Conservation (phyloP, 768 basidiomycete genomes). For the Trametes maxima region DNA sequence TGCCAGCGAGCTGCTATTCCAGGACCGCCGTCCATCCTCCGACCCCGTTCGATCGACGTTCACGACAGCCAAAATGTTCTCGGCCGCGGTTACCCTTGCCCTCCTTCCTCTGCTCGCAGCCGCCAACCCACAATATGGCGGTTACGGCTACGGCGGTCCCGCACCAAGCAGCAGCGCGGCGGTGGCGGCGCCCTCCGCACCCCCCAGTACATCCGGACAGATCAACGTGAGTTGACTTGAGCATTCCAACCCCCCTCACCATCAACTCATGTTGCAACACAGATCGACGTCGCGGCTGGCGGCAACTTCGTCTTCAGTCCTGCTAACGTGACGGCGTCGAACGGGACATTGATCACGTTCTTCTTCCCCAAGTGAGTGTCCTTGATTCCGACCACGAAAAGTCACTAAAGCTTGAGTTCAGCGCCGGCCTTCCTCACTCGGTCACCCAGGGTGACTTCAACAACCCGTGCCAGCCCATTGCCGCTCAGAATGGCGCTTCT, state of each 20-base stretch:
- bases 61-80: slow-evolving; percentile 35
- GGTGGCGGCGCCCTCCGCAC: slow-evolving; percentile 35
- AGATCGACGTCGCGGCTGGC: slow-evolving; percentile 49
- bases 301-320: slow-evolving; percentile 47
- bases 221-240: slow-evolving; percentile 26
- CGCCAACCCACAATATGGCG: slow-evolving; percentile 43
- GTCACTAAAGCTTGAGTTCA: neutral
- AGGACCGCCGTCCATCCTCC: slow-evolving; percentile 1
- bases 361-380: slow-evolving; percentile 48
- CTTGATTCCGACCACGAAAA: neutral
- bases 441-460: slow-evolving; percentile 36
- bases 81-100: slow-evolving; percentile 29
- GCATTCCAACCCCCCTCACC: too few species aligned
- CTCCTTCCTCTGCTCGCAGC: slow-evolving; percentile 37
- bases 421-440: slow-evolving; percentile 26
- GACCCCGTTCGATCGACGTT: neutral
- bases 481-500: slow-evolving; percentile 38
- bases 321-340: slow-evolving; percentile 46
- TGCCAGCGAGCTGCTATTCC: slow-evolving; percentile 16
- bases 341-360: slow-evolving; percentile 57
- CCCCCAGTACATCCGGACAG: slow-evolving; percentile 23
- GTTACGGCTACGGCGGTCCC: slow-evolving; percentile 20
- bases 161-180: slow-evolving; percentile 31
- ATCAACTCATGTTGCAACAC: neutral
- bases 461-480: slow-evolving; percentile 42